Base-by-base conservation (phyloP, 2,329 filamentous ascomycete species). In the Aureobasidium leucospermi region DNA sequence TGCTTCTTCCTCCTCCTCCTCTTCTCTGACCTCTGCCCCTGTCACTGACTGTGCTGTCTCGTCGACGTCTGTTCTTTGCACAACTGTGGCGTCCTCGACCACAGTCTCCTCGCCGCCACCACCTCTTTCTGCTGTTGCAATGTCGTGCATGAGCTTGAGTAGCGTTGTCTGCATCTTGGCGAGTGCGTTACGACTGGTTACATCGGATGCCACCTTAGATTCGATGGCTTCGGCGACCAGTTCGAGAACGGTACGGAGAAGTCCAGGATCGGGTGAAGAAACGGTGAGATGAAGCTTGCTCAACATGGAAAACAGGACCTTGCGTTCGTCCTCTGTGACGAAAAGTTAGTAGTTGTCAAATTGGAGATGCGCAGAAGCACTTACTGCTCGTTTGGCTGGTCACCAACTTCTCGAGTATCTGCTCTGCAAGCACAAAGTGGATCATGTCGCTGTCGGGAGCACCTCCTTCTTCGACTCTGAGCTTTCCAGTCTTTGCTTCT, bases 231-330 rank as follows among this genome's bases (percentile, higher is more conserved):
- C 77, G 6, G 67, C 69, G 16, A 78, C 70, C 11, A 83, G 75
- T 4, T 74, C 75, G 48, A 78, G 76, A 4, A 79, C 65, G 0
- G 70, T 70, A 58, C 70, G 69, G 2, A 74, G 64, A 31, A 64
- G 66, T 55, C 73, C 66, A 8, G 66, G 63, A 28, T 65, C 65
- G 8, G 52, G 52, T n/a, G 64, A 67, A 6, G 65, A 67, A 0
- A 61, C 67, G n/a, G 86, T 78, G 49, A 97, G 81, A 69, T 92
- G 85, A 1, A 96, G 78, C 73, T 96, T 97, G 64, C 85, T 85
- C 1, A 97, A 81, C 49, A 96, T 82, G 0, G 85, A 82, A 31
- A 89, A 85, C 9, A 94, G 76, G 1, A 87, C 81, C 71, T 95
- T 96, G 75, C 89, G 90, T 73, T 96, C 92, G 64, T 96, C 91